These are phyloP conservation scores for Tardiomyces blankii DNA, from an alignment of 1,139 yeast species.

Conservation along the genomic window DNA sequence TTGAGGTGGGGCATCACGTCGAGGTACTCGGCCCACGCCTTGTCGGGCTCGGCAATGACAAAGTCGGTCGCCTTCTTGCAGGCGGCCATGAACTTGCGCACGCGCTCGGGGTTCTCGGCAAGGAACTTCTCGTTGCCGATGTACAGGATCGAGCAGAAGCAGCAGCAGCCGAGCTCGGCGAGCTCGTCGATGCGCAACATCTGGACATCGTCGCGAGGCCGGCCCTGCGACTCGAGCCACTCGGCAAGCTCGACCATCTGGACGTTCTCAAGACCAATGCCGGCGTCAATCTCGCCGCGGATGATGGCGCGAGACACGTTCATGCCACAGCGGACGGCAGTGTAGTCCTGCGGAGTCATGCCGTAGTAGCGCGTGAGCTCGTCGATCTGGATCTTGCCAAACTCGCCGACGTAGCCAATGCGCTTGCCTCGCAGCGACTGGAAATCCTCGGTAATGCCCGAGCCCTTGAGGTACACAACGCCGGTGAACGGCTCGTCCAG, in stretches of 20 bases:
- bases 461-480: constrained; percentile 39
- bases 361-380: constrained; percentile 46
- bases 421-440: constrained; percentile 40
- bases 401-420: constrained; percentile 49
- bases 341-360: constrained; percentile 44
- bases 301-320: constrained; percentile 46
- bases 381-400: constrained; percentile 48
- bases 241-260: constrained; percentile 50
- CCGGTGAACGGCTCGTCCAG: constrained; percentile 52
- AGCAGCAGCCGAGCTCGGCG: constrained; percentile 50
- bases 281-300: constrained; percentile 46
- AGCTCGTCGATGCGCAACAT: constrained; percentile 47
- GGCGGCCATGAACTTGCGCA: constrained; percentile 35
- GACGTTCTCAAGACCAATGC: constrained; percentile 48
- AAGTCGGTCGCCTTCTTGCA: constrained; percentile 41
- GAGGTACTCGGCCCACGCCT: constrained; percentile 38
- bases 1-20: constrained; percentile 41
- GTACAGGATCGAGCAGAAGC: constrained; percentile 47
- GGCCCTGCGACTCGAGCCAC: constrained; percentile 35
- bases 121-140: constrained; percentile 43
- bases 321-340: constrained; percentile 54
- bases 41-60: constrained; percentile 33
- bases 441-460: constrained; percentile 43
- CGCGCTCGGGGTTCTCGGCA: constrained; percentile 39
- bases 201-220: constrained; percentile 37